phyloP scores from a whole-genome alignment of 176 grass and related monocot genomes.

The Carex parvula region DNA sequence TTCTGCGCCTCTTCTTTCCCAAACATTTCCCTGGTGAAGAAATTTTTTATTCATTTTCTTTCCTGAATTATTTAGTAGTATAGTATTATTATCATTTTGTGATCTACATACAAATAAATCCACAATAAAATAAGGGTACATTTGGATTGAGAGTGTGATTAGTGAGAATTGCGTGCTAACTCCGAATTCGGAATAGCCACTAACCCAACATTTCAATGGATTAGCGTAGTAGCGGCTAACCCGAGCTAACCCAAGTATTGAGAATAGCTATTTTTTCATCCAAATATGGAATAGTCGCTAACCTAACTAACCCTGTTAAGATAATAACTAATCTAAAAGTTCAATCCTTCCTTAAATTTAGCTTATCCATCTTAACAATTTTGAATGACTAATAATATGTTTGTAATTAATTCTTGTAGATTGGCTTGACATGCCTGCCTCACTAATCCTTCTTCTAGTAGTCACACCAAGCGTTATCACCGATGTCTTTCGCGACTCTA shows the following conservation, averaged over 20 bases:
- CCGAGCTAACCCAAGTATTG: no score
- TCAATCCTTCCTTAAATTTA: background rate
- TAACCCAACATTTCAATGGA: no score
- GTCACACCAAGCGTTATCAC: slow-evolving; percentile 59
- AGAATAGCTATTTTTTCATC: no score
- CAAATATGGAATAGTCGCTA: no score
- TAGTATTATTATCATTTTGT: no score
- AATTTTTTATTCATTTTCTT: background rate
- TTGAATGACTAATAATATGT: background rate
- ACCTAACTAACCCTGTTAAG: no score
- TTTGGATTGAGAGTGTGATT: no score
- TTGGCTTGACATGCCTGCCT: slow-evolving; percentile 61
- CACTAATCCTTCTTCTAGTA: slow-evolving; percentile 71
- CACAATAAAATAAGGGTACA: background rate
- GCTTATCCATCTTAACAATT: background rate
- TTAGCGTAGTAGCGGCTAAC: no score
- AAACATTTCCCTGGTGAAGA: slow-evolving; percentile 60
- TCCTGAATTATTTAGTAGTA: background rate
- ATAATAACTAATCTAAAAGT: background rate
- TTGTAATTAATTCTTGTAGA: slow-evolving; percentile 27
- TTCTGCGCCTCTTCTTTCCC: slow-evolving; percentile 82
- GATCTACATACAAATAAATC: background rate
- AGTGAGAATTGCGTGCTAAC: no score
- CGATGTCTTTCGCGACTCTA: slow-evolving; percentile 26
- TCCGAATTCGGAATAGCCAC: no score